Conservation (phyloP, 2,329 filamentous ascomycete genomes). For the Didymella segeticola region DNA sequence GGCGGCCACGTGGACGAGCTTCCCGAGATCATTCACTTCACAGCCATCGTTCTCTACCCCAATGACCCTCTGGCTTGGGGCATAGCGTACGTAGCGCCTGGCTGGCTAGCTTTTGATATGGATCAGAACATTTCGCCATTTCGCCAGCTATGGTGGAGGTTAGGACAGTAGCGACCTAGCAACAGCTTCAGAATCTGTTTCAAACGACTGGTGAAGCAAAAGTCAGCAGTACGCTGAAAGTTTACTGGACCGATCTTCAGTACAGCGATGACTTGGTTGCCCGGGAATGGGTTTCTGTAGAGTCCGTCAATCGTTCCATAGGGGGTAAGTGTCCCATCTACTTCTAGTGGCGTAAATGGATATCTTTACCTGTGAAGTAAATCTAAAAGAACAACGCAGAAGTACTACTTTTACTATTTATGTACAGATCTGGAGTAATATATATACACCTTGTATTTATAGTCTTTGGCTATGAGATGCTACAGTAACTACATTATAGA, state of each 20-base stretch:
- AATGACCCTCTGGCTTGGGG: constrained; percentile 18
- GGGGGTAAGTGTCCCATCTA: neutral
- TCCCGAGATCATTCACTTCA: too few relatives aligned
- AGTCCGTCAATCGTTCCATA: neutral
- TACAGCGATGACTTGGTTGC: neutral
- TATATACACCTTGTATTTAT: too few relatives aligned
- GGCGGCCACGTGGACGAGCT: too few relatives aligned
- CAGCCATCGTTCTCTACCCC: too few relatives aligned
- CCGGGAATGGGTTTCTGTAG: neutral
- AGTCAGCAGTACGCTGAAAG: neutral
- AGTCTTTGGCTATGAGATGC: too few relatives aligned
- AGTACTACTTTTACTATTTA: too few relatives aligned
- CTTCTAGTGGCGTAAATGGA: neutral
- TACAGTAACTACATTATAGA: too few relatives aligned
- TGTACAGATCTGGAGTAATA: too few relatives aligned
- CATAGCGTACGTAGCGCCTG: neutral
- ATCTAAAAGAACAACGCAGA: too few relatives aligned
- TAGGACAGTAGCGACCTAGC: constrained; percentile 15
- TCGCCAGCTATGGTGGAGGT: constrained; percentile 12
- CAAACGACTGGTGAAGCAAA: constrained; percentile 6
- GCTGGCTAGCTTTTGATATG: neutral
- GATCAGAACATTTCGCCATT: neutral
- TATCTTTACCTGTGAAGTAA: too few relatives aligned
- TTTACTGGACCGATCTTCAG: constrained; percentile 2
- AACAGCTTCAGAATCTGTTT: constrained; percentile 13